A percentile compares a stretch with the other conserved stretches of the same genome.
Conservation (phyloP, 2,329 filamentous ascomycete genomes). For the Westerdykella ornata region DNA sequence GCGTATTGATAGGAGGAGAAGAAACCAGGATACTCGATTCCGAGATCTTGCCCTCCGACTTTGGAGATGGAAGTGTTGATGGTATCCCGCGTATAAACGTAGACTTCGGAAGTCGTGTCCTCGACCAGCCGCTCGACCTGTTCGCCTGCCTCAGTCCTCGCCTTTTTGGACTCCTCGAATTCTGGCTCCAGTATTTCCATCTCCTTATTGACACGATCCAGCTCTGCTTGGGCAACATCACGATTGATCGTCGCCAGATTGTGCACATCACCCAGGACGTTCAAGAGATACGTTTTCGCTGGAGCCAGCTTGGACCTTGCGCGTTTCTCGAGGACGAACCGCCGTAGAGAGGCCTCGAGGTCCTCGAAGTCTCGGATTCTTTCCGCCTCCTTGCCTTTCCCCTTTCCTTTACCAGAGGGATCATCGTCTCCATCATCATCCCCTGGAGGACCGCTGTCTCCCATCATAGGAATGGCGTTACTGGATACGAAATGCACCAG, state of each 20-base stretch:
- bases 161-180: constrained; percentile 75
- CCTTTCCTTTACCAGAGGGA: constrained; percentile 56
- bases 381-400: constrained; percentile 62
- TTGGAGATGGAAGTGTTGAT: constrained; percentile 68
- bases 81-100: constrained; percentile 70
- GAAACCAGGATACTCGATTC: constrained; percentile 79
- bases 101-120: constrained; percentile 76
- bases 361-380: constrained; percentile 85
- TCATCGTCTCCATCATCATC: constrained; percentile 39
- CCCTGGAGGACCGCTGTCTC: constrained; percentile 24
- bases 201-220: constrained; percentile 75
- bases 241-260: constrained; percentile 78
- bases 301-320: constrained; percentile 92
- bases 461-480: constrained; percentile 75
- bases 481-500: constrained; percentile 97
- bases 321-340: constrained; percentile 93
- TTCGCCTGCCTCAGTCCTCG: constrained; percentile 71
- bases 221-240: constrained; percentile 76
- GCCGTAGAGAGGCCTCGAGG: constrained; percentile 77
- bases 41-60: constrained; percentile 69
- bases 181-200: constrained; percentile 76
- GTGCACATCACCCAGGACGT: constrained; percentile 82
- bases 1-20: constrained; percentile 85
- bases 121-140: constrained; percentile 78
- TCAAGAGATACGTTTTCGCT: constrained; percentile 89